Conservation (phyloP, 139 green algal genomes). For the Pleodorina starrii region DNA sequence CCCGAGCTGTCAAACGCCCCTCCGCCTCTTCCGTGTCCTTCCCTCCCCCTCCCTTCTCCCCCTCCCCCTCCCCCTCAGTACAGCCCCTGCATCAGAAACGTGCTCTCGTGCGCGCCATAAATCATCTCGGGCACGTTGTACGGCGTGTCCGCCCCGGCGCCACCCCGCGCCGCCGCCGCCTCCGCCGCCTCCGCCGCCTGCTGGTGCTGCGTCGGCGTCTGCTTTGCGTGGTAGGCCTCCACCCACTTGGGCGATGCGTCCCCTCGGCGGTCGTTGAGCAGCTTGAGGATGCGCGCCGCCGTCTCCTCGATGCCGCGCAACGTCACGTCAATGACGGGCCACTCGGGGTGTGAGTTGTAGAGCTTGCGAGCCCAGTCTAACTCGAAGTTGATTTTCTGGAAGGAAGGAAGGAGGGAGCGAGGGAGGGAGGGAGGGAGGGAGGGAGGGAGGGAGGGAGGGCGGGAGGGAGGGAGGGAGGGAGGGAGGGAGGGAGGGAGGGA, state of each 20-base stretch:
- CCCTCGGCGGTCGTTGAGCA: slow-evolving; percentile 65
- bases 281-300: slow-evolving; percentile 66
- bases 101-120: slow-evolving; percentile 16
- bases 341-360: slow-evolving; percentile 66
- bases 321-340: slow-evolving; percentile 73
- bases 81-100: slow-evolving; percentile 44
- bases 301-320: slow-evolving; percentile 71
- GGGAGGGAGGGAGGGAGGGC: too few species aligned
- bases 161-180: too few species aligned
- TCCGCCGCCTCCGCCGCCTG: neutral
- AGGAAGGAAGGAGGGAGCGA: neutral
- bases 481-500: neutral
- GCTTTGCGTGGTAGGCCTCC: slow-evolving; percentile 36
- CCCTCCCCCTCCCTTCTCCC: too few species aligned
- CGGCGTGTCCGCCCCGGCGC: too few species aligned
- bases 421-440: neutral
- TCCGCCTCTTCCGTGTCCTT: too few species aligned
- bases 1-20: too few species aligned
- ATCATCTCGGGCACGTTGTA: slow-evolving; percentile 37
- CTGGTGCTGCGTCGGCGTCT: neutral
- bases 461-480: too few species aligned
- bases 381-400: slow-evolving; percentile 64
- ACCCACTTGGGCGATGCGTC: slow-evolving; percentile 49
- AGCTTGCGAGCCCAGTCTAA: slow-evolving; percentile 60
- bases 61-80: too few species aligned